These are phyloP conservation scores for Davidsoniella australis DNA, from an alignment of 2,329 filamentous ascomycete genomes.

Conservation along the genomic window DNA sequence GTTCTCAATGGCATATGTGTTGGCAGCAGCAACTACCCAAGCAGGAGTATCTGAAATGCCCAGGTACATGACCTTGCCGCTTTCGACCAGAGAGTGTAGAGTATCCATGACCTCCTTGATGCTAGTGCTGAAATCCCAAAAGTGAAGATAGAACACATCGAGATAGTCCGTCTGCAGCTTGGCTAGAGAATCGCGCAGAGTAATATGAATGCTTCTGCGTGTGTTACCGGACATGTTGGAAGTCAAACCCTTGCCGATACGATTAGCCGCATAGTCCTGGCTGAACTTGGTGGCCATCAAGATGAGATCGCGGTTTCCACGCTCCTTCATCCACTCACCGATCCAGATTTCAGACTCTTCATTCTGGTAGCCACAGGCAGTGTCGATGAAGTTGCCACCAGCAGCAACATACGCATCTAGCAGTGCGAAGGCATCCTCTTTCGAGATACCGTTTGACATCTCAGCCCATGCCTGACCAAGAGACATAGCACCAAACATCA, in stretches of 20 bases:
- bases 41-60: slow-evolving; percentile 25
- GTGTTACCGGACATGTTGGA: slow-evolving; percentile 29
- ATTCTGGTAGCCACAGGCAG: slow-evolving; percentile 39
- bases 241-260: slow-evolving; percentile 22
- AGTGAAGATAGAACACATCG: slow-evolving; percentile 29
- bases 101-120: slow-evolving; percentile 27
- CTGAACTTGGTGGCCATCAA: slow-evolving; percentile 42
- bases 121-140: slow-evolving; percentile 26
- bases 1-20: slow-evolving; percentile 22
- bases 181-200: slow-evolving; percentile 25
- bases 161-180: slow-evolving; percentile 30
- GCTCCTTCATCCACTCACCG: slow-evolving; percentile 36
- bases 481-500: slow-evolving; percentile 31
- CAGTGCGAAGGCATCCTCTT: slow-evolving; percentile 36
- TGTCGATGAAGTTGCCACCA: slow-evolving; percentile 55
- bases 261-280: slow-evolving; percentile 26
- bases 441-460: slow-evolving; percentile 34
- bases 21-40: slow-evolving; percentile 24
- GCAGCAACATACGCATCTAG: slow-evolving; percentile 38
- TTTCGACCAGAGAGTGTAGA: slow-evolving; percentile 24
- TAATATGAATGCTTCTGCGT: slow-evolving; percentile 24
- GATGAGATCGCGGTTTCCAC: slow-evolving; percentile 34
- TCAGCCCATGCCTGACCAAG: slow-evolving; percentile 29
- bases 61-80: slow-evolving; percentile 26
- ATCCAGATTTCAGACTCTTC: slow-evolving; percentile 40